Percentiles rank a stretch among this genome's conserved stretches.
Evolutionary conservation across 169 alveolate species (phyloP).

Genomic region (Babesia ovis): DNA sequence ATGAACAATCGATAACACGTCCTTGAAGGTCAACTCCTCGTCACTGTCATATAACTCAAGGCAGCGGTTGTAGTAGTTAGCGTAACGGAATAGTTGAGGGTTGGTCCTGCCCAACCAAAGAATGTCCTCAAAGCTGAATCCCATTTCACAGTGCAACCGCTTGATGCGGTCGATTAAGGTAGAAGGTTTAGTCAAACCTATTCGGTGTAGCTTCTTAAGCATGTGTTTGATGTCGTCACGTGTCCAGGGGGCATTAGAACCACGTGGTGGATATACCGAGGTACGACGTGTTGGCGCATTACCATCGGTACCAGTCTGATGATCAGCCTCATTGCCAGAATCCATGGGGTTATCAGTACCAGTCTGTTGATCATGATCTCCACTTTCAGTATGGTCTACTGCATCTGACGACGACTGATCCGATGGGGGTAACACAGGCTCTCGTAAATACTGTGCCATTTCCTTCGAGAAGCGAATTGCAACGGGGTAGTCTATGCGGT

Average conservation of each 20-base stretch:
- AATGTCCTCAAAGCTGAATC: conserved; percentile 60
- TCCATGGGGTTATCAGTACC: background rate
- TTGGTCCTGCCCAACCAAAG: conserved; percentile 35
- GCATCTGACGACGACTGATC: background rate
- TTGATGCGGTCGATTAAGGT: conserved; percentile 41
- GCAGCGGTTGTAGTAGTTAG: conserved; percentile 45
- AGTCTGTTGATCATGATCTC: background rate
- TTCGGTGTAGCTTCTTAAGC: conserved; percentile 7
- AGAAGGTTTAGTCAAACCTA: conserved; percentile 34
- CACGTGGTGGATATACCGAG: conserved; percentile 3
- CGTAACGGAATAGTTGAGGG: conserved; percentile 42
- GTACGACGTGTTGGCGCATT: background rate
- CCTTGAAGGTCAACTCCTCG: conserved; percentile 54
- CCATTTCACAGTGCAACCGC: conserved; percentile 49
- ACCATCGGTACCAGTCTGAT: background rate
- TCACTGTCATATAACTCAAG: conserved; percentile 57
- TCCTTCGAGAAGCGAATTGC: conserved; percentile 20
- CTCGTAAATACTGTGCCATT: conserved; percentile 17
- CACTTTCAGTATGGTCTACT: background rate
- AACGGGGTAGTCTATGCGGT: conserved; percentile 53
- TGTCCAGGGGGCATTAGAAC: conserved; percentile 41
- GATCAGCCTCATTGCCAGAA: background rate
- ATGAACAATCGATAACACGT: conserved; percentile 59
- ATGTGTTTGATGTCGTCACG: conserved; percentile 37
- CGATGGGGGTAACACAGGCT: conserved; percentile 2